Percentiles rank a stretch among this genome's conserved stretches.
These are phyloP conservation scores for Ashbya aceris DNA, from an alignment of 1,139 yeast genomes.

Conservation along the genomic window DNA sequence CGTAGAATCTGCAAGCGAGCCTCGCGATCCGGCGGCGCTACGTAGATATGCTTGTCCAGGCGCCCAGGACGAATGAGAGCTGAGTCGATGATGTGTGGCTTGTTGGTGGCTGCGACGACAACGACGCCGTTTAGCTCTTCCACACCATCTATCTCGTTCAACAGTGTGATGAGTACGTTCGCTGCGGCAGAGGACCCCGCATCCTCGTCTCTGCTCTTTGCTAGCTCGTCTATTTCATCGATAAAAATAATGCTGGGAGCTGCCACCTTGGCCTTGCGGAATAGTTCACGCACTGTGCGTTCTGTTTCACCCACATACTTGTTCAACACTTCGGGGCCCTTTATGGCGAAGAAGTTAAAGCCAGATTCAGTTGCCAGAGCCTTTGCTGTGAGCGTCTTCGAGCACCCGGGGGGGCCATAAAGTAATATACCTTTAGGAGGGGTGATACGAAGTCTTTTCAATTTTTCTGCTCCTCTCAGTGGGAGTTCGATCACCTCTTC, in stretches of 20 bases:
- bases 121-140: conserved; percentile 90
- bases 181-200: conserved; percentile 65
- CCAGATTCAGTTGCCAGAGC: conserved; percentile 95
- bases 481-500: conserved; percentile 91
- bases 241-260: conserved; percentile 87
- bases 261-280: conserved; percentile 86
- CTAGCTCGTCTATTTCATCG: conserved; percentile 91
- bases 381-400: conserved; percentile 87
- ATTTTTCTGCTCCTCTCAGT: conserved; percentile 70
- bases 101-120: conserved; percentile 87
- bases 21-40: conserved; percentile 75
- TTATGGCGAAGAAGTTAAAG: conserved; percentile 81
- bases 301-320: conserved; percentile 95
- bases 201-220: conserved; percentile 60
- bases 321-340: conserved; percentile 91
- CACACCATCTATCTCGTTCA: conserved; percentile 93
- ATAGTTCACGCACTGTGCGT: conserved; percentile 77
- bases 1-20: conserved; percentile 71
- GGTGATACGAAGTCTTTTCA: conserved; percentile 63
- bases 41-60: conserved; percentile 84
- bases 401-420: conserved; percentile 97
- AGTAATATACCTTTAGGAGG: conserved; percentile 88
- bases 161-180: conserved; percentile 77
- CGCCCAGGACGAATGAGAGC: conserved; percentile 92
- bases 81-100: conserved; percentile 87